Evolutionary conservation across 768 basidiomycete genomes (phyloP).

Genomic region (Mycena amicta): DNA sequence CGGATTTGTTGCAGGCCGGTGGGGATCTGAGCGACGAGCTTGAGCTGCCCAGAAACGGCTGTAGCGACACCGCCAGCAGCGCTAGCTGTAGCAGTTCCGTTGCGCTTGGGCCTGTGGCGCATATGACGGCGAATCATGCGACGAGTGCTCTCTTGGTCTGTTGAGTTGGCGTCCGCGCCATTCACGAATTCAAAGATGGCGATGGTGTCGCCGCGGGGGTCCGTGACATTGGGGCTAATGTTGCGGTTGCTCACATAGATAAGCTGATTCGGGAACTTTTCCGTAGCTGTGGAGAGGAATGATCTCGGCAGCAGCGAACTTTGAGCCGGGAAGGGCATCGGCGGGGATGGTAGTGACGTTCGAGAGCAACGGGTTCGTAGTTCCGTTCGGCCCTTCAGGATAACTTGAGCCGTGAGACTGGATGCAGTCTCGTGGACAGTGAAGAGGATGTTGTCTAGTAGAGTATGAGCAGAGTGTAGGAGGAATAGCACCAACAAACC

Average conservation of each 20-base stretch:
- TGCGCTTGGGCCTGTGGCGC: background rate
- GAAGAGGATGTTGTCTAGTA: slow-evolving; percentile 52
- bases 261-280: slow-evolving; percentile 45
- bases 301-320: slow-evolving; percentile 56
- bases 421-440: slow-evolving; percentile 55
- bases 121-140: slow-evolving; percentile 22
- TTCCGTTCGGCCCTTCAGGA: slow-evolving; percentile 51
- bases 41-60: slow-evolving; percentile 26
- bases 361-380: slow-evolving; percentile 45
- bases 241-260: slow-evolving; percentile 64
- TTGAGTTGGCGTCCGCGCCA: slow-evolving; percentile 11
- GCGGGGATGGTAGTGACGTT: slow-evolving; percentile 48
- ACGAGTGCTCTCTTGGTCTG: slow-evolving; percentile 5
- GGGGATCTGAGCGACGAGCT: slow-evolving; percentile 51
- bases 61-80: background rate
- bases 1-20: slow-evolving; percentile 59
- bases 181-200: slow-evolving; percentile 52
- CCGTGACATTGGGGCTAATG: slow-evolving; percentile 41
- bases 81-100: slow-evolving; percentile 3
- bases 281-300: slow-evolving; percentile 46
- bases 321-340: slow-evolving; percentile 39
- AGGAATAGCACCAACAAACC: slow-evolving; percentile 46
- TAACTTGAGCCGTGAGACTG: slow-evolving; percentile 52
- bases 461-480: slow-evolving; percentile 60
- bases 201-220: slow-evolving; percentile 57